Evolutionary conservation across 345 rosid species (phyloP).

Genomic region (Pistacia atlantica): DNA sequence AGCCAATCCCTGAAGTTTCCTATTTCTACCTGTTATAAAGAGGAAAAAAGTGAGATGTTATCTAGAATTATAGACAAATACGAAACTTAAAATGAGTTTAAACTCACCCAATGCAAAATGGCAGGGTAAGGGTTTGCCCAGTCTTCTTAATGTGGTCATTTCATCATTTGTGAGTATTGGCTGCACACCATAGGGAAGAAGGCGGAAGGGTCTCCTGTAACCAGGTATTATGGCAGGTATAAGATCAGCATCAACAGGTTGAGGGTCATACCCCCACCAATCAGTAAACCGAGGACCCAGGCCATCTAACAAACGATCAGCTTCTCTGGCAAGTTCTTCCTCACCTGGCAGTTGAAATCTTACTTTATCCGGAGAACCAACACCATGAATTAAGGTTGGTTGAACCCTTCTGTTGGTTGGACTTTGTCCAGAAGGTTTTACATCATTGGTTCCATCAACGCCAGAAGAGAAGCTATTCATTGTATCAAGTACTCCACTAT

Average conservation of each 20-base stretch:
- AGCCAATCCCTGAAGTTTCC: constrained; percentile 87
- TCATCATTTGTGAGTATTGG: constrained; percentile 85
- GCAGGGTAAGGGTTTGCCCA: constrained; percentile 82
- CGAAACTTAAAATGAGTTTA: constrained; percentile 11
- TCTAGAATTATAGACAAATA: constrained; percentile 9
- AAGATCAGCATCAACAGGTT: constrained; percentile 92
- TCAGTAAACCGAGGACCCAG: constrained; percentile 87
- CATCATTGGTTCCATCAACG: constrained; percentile 15
- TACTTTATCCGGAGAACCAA: constrained; percentile 72
- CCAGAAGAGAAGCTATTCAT: constrained; percentile 30
- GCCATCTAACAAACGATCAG: constrained; percentile 77
- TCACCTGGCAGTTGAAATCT: constrained; percentile 87
- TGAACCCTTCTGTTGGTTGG: constrained; percentile 27
- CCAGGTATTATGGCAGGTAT: constrained; percentile 79
- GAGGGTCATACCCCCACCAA: constrained; percentile 98
- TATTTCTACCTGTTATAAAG: constrained; percentile 70
- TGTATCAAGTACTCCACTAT: constrained; percentile 27
- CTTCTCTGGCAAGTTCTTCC: constrained; percentile 71
- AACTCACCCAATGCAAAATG: constrained; percentile 82
- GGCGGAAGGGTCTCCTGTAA: constrained; percentile 85
- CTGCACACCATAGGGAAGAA: constrained; percentile 87
- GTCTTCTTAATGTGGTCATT: constrained; percentile 90
- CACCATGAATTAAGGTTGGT: constrained; percentile 54
- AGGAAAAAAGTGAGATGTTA: constrained; percentile 22
- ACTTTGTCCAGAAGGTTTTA: constrained; percentile 29